Evolutionary conservation across 2,329 filamentous ascomycete genomes (phyloP), one percentile per base, ranked within the genome.

Genomic region (Apiospora koreana): DNA sequence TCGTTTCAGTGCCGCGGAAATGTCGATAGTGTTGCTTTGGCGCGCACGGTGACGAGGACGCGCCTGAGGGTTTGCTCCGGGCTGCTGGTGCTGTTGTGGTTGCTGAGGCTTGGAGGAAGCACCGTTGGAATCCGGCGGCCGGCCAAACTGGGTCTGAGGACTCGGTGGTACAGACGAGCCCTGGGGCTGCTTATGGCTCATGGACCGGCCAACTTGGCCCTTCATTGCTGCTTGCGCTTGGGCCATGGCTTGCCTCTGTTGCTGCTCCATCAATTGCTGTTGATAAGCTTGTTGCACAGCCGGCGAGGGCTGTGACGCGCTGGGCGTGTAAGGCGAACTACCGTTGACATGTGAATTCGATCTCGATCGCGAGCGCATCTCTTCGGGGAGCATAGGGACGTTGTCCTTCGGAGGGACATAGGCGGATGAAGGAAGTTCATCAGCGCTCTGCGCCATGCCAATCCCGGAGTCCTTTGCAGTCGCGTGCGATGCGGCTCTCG

Each of bases 211-310:
- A 9, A 97, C 81, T 75, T 94, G 91, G 42, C 89, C 88, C 41
- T 87, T 86, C 84, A 94, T 92, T 72, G 92, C 90, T 74, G 94
- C 92, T 78, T 97, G 93, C 3, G 93, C 92, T 74, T 93, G 90
- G 9, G 90, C 89, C 87, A 95, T 90, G 46, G 93, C 93, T 77
- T 95, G 92, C 77, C 97, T 93, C 79, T 97, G 94, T 79, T 97
- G 94, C 76, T 96, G 94, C 76, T 96, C 91, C 79, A 89, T 81
- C 67, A 91, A 78, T 75, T 91, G 88, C 75, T 91, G 88, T 75
- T 91, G 89, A 74, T 91, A 90, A 7, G 83, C 82, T 25, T 83
- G 80, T 72, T 86, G 85, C 25, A 80, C 77, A 28, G 83, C 78
- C 23, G 80, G 73, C 23, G 81, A 78, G 5, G 81, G 77, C 64